Percentiles rank a stretch among this genome's conserved stretches.
Evolutionary conservation across 495 filamentous ascomycete genomes (phyloP).

Genomic region (Aspergillus bridgeri): DNA sequence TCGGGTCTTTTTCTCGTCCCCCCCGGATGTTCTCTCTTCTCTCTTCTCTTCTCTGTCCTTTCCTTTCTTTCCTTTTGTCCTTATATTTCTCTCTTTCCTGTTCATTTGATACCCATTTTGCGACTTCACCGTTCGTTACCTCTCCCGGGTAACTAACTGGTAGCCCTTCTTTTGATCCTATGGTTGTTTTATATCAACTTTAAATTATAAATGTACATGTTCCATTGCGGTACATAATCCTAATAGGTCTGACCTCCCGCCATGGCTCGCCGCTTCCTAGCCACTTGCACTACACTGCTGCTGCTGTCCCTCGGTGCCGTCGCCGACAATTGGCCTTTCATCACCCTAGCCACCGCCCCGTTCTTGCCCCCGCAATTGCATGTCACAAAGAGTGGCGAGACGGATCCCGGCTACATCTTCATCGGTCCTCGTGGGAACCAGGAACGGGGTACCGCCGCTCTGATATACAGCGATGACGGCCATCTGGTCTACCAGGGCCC

Average conservation of each 20-base stretch:
- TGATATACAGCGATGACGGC: conserved; percentile 35
- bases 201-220: neutral
- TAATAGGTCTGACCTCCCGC: neutral
- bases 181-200: neutral
- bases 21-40: neutral
- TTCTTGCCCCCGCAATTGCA: conserved; percentile 29
- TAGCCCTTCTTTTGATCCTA: neutral
- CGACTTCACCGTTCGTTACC: neutral
- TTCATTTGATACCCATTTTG: neutral
- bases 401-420: conserved; percentile 35
- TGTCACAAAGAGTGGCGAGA: conserved; percentile 27
- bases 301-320: conserved; percentile 23
- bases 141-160: neutral
- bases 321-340: conserved; percentile 27
- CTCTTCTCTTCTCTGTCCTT: neutral
- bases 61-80: neutral
- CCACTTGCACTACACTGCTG: conserved; percentile 27
- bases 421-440: conserved; percentile 32
- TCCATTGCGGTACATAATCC: neutral
- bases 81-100: neutral
- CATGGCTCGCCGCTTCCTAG: conserved; percentile 14
- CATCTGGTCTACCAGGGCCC: conserved; percentile 35
- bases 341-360: conserved; percentile 24
- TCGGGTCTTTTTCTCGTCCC: neutral
- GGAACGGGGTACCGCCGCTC: conserved; percentile 26